A percentile compares a stretch with the other conserved stretches of the same genome.
Conservation (phyloP, 108 stramenopile species). For the Pseudonitzschia multiseries region DNA sequence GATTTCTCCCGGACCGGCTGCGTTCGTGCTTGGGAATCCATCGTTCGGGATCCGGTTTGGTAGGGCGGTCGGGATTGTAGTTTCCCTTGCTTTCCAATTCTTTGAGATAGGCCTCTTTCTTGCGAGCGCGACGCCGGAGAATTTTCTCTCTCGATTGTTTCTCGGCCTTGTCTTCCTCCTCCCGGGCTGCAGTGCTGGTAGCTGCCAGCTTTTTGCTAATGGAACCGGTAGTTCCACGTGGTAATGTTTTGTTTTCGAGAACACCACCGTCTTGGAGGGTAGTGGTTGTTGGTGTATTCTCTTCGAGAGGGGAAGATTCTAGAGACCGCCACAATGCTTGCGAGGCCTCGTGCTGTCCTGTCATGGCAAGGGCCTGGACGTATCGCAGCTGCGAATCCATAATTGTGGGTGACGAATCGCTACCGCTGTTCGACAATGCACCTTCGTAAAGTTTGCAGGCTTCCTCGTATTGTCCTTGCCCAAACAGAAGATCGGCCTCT, state of each 20-base stretch:
- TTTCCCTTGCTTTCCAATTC: constrained; percentile 54
- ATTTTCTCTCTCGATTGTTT: constrained; percentile 51
- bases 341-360: constrained; percentile 29
- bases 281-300: constrained; percentile 7
- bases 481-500: constrained; percentile 50
- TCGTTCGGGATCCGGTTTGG: constrained; percentile 93
- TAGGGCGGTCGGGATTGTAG: constrained; percentile 77
- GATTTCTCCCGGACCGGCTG: constrained; percentile 70
- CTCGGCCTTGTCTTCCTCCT: constrained; percentile 4
- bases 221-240: constrained; percentile 35
- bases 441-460: constrained; percentile 56
- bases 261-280: constrained; percentile 43
- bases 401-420: constrained; percentile 29
- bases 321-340: constrained; percentile 26
- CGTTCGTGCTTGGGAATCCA: constrained; percentile 95
- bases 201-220: constrained; percentile 33
- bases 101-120: constrained; percentile 64
- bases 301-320: not conserved
- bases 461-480: constrained; percentile 53
- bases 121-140: constrained; percentile 60
- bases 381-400: constrained; percentile 35
- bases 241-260: constrained; percentile 67
- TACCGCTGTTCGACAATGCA: constrained; percentile 24
- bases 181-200: constrained; percentile 6
- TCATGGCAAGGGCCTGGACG: constrained; percentile 55